phyloP scores from a whole-genome alignment of 148 eudicot species.

The Nepenthes mirabilis region DNA sequence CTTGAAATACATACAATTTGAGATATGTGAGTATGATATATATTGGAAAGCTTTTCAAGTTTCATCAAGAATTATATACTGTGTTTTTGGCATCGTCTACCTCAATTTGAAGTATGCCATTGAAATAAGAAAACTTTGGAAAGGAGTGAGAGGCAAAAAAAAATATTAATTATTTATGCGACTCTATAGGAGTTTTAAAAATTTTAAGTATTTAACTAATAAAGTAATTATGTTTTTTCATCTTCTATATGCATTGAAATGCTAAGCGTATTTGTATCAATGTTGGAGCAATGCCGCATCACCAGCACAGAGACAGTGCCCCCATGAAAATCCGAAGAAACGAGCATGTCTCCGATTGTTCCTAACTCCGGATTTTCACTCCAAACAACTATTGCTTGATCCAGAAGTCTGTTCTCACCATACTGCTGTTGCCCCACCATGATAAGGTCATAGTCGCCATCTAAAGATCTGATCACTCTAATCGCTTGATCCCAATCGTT shows the following conservation, averaged over 20 bases:
- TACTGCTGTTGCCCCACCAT: conserved; percentile 9
- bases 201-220: no score
- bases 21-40: no score
- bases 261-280: not conserved
- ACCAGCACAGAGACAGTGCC: conserved; percentile 15
- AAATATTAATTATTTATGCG: no score
- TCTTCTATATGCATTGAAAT: not conserved
- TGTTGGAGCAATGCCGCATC: conserved; percentile 12
- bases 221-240: no score
- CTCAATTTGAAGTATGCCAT: no score
- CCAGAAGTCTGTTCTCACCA: not conserved
- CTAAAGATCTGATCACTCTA: conserved; percentile 5
- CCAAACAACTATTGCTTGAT: conserved; percentile 4
- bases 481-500: conserved; percentile 12
- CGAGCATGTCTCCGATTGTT: conserved; percentile 13
- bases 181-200: no score
- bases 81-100: no score
- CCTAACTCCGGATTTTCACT: conserved; percentile 26
- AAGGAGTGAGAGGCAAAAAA: no score
- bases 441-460: conserved; percentile 11
- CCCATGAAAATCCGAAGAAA: conserved; percentile 6
- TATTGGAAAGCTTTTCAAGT: no score
- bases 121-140: no score
- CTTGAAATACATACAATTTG: no score
- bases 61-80: no score